A percentile compares a stretch with the other conserved stretches of the same genome.
Conservation (phyloP, 2,329 filamentous ascomycete genomes). For the Chalaropsis thielavioides region DNA sequence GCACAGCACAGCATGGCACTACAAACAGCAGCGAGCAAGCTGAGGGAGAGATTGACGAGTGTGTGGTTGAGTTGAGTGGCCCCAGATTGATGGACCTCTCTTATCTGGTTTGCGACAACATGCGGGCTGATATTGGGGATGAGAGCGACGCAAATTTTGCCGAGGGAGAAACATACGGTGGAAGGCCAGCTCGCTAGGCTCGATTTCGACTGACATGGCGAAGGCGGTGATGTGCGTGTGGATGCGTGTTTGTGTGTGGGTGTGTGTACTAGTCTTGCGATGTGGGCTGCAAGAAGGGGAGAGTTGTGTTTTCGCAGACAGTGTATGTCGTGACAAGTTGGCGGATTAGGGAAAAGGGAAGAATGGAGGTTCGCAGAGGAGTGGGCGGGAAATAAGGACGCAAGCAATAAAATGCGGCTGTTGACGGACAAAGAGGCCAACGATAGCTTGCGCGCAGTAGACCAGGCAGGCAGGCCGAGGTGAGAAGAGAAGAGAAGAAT, state of each 20-base stretch:
- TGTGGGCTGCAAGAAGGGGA: neutral
- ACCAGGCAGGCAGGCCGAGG: neutral
- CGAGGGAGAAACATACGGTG: conserved; percentile 51
- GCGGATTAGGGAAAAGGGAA: neutral
- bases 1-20: neutral
- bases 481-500: neutral
- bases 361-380: neutral
- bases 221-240: conserved; percentile 12
- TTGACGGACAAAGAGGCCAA: conserved; percentile 16
- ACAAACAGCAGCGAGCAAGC: neutral
- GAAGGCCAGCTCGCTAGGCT: conserved; percentile 84
- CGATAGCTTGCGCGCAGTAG: neutral
- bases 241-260: conserved; percentile 1
- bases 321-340: conserved; percentile 1
- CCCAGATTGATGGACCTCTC: neutral
- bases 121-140: neutral
- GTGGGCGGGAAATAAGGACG: conserved; percentile 2
- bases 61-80: neutral
- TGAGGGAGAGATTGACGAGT: neutral
- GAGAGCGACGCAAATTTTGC: neutral
- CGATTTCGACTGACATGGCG: conserved; percentile 88
- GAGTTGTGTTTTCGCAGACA: neutral
- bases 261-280: conserved; percentile 3
- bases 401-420: conserved; percentile 12
- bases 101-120: neutral